A percentile compares a stretch with the other conserved stretches of the same genome.
Evolutionary conservation across 768 basidiomycete genomes (phyloP).

Genomic region (Leccinum boreale): DNA sequence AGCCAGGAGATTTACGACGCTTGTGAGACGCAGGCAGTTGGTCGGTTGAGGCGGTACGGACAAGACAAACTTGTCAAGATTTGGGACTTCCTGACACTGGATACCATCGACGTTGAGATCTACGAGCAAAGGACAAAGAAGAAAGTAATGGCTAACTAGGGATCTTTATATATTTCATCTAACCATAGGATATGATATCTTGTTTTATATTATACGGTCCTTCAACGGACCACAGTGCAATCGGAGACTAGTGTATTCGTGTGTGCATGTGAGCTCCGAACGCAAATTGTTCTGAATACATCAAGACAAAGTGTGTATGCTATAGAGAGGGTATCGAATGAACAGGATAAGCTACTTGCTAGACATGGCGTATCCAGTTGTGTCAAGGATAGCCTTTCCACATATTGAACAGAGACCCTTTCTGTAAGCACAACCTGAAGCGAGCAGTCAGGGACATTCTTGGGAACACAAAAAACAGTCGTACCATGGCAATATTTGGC

Average conservation of each 20-base stretch:
- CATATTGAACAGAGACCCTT: slow-evolving; percentile 86
- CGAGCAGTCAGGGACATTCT: slow-evolving; percentile 5
- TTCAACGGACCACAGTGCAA: neutral
- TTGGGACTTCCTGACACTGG: slow-evolving; percentile 78
- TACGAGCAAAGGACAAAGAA: slow-evolving; percentile 48
- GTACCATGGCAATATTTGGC: slow-evolving; percentile 88
- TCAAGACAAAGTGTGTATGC: slow-evolving; percentile 3
- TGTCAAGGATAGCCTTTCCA: slow-evolving; percentile 83
- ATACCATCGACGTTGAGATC: slow-evolving; percentile 88
- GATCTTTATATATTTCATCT: slow-evolving; percentile 6
- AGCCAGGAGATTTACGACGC: slow-evolving; percentile 84
- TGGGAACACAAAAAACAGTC: slow-evolving; percentile 20
- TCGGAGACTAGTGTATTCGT: neutral
- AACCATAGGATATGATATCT: slow-evolving; percentile 4
- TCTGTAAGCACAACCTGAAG: slow-evolving; percentile 79
- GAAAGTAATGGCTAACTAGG: slow-evolving; percentile 23
- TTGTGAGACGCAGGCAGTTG: slow-evolving; percentile 79
- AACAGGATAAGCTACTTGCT: slow-evolving; percentile 49
- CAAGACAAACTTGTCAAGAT: slow-evolving; percentile 79
- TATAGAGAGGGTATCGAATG: slow-evolving; percentile 26
- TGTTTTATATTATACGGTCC: slow-evolving; percentile 5
- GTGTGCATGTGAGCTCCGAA: neutral
- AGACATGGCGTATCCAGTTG: slow-evolving; percentile 80
- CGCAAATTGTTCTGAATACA: slow-evolving; percentile 7
- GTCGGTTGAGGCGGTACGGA: slow-evolving; percentile 80